Percentiles rank a stretch among this genome's conserved stretches.
Conservation (phyloP, 495 filamentous ascomycete species). For the Usnea hakonensis region DNA sequence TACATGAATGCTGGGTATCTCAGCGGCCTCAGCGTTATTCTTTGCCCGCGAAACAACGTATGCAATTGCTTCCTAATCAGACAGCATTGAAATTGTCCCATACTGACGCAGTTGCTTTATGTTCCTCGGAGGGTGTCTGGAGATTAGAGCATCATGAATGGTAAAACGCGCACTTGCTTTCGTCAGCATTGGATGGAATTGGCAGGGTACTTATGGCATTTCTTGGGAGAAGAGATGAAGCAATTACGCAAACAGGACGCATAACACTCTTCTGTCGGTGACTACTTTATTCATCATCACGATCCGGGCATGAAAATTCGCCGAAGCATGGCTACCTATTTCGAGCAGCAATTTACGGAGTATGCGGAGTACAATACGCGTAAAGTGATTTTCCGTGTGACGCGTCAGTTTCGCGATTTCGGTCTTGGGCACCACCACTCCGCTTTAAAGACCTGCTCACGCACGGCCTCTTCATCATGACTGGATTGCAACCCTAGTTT, state of each 20-base stretch:
- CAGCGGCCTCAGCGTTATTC: neutral
- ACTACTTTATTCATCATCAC: constrained; percentile 2
- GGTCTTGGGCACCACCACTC: no score
- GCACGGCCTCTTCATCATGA: neutral
- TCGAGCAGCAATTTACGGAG: no score
- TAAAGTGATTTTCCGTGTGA: neutral
- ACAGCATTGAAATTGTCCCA: neutral
- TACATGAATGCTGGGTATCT: neutral
- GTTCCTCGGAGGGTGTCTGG: no score
- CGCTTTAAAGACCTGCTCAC: no score
- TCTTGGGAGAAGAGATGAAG: neutral
- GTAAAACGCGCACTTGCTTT: neutral
- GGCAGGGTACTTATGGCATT: neutral
- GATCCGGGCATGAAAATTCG: neutral
- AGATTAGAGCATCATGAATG: neutral
- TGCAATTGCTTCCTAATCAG: neutral
- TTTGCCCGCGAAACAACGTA: neutral
- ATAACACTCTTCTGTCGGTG: neutral
- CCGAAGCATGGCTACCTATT: neutral
- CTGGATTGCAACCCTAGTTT: neutral
- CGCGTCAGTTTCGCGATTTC: neutral
- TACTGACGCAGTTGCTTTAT: neutral
- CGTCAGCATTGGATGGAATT: neutral
- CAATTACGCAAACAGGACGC: neutral
- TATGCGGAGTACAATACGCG: neutral